Evolutionary conservation across 495 filamentous ascomycete species (phyloP).

Genomic region (Aspergillus nidulans): DNA sequence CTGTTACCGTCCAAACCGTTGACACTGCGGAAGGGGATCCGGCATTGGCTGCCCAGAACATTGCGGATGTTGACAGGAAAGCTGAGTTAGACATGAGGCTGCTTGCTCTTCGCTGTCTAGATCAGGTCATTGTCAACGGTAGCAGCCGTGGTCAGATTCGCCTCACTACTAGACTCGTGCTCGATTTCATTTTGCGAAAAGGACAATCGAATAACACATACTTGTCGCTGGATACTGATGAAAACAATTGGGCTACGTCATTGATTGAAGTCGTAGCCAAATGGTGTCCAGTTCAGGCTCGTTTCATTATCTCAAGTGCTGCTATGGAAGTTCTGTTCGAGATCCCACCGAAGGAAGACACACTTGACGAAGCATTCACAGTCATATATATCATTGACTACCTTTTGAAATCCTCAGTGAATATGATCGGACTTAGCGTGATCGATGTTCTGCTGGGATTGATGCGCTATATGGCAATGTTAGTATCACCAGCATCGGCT

Average conservation of each 20-base stretch:
- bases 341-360: constrained; percentile 59
- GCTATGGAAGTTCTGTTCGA: constrained; percentile 68
- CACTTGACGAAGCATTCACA: constrained; percentile 64
- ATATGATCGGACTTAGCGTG: constrained; percentile 87
- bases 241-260: constrained; percentile 70
- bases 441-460: constrained; percentile 86
- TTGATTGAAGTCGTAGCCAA: constrained; percentile 70
- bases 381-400: constrained; percentile 70
- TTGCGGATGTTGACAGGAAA: constrained; percentile 76
- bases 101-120: constrained; percentile 73
- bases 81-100: constrained; percentile 84
- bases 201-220: constrained; percentile 21
- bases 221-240: constrained; percentile 20
- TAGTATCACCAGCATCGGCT: constrained; percentile 57
- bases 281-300: constrained; percentile 88
- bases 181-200: constrained; percentile 65
- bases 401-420: constrained; percentile 79
- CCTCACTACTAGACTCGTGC: constrained; percentile 60
- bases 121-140: constrained; percentile 67
- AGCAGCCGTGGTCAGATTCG: constrained; percentile 75
- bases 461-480: constrained; percentile 68
- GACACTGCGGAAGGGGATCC: constrained; percentile 66
- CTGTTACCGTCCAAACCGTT: constrained; percentile 68
- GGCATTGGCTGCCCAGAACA: constrained; percentile 64
- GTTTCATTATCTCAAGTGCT: constrained; percentile 78